phyloP scores from a whole-genome alignment of 257 asterid species.

The Verbena officinalis region DNA sequence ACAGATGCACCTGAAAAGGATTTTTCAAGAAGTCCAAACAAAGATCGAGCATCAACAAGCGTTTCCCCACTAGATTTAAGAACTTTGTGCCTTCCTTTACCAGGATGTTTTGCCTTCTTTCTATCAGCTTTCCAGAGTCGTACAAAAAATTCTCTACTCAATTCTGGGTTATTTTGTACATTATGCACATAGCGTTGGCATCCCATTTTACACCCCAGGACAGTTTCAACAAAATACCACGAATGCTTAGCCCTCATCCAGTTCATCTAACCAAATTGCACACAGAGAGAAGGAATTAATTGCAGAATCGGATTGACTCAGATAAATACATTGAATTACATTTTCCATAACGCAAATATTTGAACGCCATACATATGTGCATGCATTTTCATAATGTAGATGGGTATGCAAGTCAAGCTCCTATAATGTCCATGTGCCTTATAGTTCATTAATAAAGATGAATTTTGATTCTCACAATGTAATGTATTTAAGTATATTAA shows the following conservation, averaged over 20 bases:
- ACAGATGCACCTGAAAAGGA: slow-evolving; percentile 48
- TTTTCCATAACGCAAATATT: slow-evolving; percentile 3
- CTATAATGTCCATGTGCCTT: neutral
- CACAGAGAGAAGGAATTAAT: slow-evolving; percentile 13
- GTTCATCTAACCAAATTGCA: slow-evolving; percentile 55
- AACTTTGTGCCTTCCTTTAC: slow-evolving; percentile 39
- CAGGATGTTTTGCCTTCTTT: slow-evolving; percentile 42
- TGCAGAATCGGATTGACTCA: slow-evolving; percentile 18
- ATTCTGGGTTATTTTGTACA: slow-evolving; percentile 46
- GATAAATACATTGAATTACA: slow-evolving; percentile 14
- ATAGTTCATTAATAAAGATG: slow-evolving; percentile 11
- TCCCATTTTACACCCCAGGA: slow-evolving; percentile 30
- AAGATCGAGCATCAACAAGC: slow-evolving; percentile 29
- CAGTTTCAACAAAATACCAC: slow-evolving; percentile 30
- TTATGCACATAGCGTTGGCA: slow-evolving; percentile 45
- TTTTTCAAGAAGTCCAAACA: slow-evolving; percentile 40
- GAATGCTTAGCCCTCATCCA: slow-evolving; percentile 47
- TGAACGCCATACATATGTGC: neutral
- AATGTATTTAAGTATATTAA: neutral
- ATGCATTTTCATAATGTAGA: slow-evolving; percentile 7
- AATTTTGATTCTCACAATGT: neutral
- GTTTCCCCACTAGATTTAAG: slow-evolving; percentile 31
- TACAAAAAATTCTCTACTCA: slow-evolving; percentile 74
- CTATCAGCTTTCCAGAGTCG: slow-evolving; percentile 75
- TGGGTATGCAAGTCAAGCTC: slow-evolving; percentile 10